phyloP scores from a whole-genome alignment of 2,329 filamentous ascomycete genomes.

The Sphaerulina vaccinii region DNA sequence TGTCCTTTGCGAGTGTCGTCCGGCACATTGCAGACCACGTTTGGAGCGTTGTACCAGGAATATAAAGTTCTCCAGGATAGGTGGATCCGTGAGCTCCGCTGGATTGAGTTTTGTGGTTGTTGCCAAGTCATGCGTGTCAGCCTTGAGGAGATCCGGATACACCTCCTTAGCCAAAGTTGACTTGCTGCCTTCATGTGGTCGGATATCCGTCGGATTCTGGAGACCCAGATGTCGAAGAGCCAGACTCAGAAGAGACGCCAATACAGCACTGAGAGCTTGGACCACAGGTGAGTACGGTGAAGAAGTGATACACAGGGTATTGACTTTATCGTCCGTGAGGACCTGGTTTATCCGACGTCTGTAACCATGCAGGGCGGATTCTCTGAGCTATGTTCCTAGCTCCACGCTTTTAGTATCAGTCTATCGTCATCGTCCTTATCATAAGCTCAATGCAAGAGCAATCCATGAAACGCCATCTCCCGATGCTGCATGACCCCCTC shows the following conservation, averaged over 20 bases:
- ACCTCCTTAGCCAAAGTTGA: no score
- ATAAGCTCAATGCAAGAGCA: background rate
- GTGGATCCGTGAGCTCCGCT: background rate
- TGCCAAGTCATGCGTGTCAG: conserved; percentile 1
- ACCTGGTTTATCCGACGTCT: background rate
- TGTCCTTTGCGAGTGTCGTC: no score
- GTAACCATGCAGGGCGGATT: background rate
- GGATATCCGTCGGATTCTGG: no score
- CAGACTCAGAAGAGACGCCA: no score
- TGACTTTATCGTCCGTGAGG: background rate
- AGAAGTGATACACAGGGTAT: no score
- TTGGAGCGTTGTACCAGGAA: background rate
- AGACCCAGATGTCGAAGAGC: no score
- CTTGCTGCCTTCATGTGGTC: no score
- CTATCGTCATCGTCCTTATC: background rate
- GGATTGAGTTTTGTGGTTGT: conserved; percentile 3
- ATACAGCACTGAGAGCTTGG: no score
- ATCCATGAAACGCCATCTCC: background rate
- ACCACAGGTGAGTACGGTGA: no score
- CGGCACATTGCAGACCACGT: background rate
- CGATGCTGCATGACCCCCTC: background rate
- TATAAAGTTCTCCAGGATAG: conserved; percentile 3
- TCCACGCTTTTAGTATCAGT: background rate
- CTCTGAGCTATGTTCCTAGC: background rate
- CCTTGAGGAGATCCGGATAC: background rate